Evolutionary conservation across 176 grass and related monocot species (phyloP).

Genomic region (Eragrostis nindensis): DNA sequence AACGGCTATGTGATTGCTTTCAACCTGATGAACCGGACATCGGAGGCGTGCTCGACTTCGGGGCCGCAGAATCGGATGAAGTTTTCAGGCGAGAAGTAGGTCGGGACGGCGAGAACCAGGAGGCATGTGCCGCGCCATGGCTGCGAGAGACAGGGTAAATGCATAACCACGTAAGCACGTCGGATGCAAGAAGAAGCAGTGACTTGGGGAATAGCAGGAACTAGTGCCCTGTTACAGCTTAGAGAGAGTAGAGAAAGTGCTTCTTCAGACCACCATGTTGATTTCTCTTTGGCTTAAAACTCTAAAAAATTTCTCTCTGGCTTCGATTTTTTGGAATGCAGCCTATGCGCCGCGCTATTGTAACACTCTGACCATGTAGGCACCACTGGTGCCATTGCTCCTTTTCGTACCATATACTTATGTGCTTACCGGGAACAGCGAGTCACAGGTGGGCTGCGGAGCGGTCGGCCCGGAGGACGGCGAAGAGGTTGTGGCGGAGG

Average conservation of each 20-base stretch:
- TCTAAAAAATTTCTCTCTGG: too few relatives aligned
- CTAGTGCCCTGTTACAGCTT: too few relatives aligned
- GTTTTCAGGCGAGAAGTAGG: slow-evolving; percentile 70
- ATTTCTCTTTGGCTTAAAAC: too few relatives aligned
- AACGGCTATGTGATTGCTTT: neutral
- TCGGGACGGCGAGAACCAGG: slow-evolving; percentile 75
- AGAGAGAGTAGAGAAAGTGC: too few relatives aligned
- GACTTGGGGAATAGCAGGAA: too few relatives aligned
- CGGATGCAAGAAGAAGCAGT: neutral
- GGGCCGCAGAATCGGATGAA: slow-evolving; percentile 82
- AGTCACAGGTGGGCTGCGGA: slow-evolving; percentile 42
- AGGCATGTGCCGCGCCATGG: slow-evolving; percentile 63
- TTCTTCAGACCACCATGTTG: too few relatives aligned
- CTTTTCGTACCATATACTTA: too few relatives aligned
- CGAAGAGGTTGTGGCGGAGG: slow-evolving; percentile 47
- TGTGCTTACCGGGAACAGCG: slow-evolving; percentile 61
- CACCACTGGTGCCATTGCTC: too few relatives aligned
- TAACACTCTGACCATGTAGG: too few relatives aligned
- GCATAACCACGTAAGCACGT: neutral
- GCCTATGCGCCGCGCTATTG: too few relatives aligned
- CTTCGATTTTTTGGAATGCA: too few relatives aligned
- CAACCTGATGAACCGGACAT: slow-evolving; percentile 81
- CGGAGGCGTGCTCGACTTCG: slow-evolving; percentile 57
- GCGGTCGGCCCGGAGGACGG: slow-evolving; percentile 39
- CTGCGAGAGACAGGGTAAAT: slow-evolving; percentile 23